Evolutionary conservation across 75 land plant genomes (phyloP), one percentile per base, ranked within the genome.

Genomic region (Ceratopteris richardii): DNA sequence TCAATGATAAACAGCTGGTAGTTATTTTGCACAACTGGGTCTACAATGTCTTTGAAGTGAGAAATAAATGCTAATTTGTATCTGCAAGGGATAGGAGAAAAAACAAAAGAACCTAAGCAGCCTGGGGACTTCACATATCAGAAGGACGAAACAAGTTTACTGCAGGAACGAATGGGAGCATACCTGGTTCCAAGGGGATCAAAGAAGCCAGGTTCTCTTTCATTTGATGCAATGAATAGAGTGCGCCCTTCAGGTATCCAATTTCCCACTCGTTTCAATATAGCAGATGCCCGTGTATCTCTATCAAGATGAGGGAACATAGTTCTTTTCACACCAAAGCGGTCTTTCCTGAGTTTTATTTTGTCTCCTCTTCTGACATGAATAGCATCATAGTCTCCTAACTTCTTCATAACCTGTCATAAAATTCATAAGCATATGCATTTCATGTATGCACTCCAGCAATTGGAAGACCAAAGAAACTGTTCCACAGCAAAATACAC

Each of bases 281-380:
- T 88, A 40, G 83, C 86, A 47, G 77, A 76, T 6, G 97, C 80
- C 17, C 75, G 85, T 0, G 97, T 91, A 73, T 91, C 97, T 48
- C 94, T 75, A 65, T 84, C 93, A 26, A 88, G 80, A 77, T 87
- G 82, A 42, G 93, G 85, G 66, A 77, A 80, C 33, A 80, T 67
- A 22, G 61, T 80, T 52, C 83, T 47, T 1, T 57, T 60, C 47
- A 77, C 88, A 51, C 93, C 97, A 71, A 77, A 80, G 51, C 82
- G 67, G 57, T 84, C 94, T 59, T 87, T 91, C 29, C 88, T 77
- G 53, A 80, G 70, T 58, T 84, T 87, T 14, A 91, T 40, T 57
- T 68, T 86, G 65, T 91, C 97, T 10, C 94, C 97, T 71, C 97
- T 68, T 26, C 97, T 80, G 52, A 91, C 97, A 75, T 91, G 97